A percentile compares a stretch with the other conserved stretches of the same genome.
phyloP scores from a whole-genome alignment of 768 basidiomycete genomes.

The Kwoniella sp. region DNA sequence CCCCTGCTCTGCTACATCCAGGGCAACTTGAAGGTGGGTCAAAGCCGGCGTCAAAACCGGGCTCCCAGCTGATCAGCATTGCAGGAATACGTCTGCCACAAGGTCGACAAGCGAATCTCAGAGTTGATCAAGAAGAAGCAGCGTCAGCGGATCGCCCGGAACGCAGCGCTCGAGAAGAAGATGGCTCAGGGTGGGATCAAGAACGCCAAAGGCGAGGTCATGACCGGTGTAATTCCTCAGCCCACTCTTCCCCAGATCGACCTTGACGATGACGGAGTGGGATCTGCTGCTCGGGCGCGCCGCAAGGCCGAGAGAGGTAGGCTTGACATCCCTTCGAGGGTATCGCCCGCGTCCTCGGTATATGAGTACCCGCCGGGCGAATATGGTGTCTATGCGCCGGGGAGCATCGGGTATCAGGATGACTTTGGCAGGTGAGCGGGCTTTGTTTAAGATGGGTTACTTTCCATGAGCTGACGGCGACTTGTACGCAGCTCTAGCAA shows the following conservation, averaged over 20 bases:
- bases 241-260: constrained; percentile 89
- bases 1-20: constrained; percentile 94
- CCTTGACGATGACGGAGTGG: constrained; percentile 67
- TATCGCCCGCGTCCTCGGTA: constrained; percentile 1
- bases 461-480: neutral
- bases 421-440: constrained; percentile 25
- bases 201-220: constrained; percentile 83
- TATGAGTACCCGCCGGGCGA: constrained; percentile 14
- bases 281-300: neutral
- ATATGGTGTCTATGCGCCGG: constrained; percentile 1
- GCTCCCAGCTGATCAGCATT: neutral
- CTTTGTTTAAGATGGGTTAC: neutral
- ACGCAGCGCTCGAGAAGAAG: constrained; percentile 76
- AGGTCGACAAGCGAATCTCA: constrained; percentile 96
- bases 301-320: constrained; percentile 1
- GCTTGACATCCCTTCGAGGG: neutral
- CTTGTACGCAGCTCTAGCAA: constrained; percentile 22
- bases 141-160: constrained; percentile 75
- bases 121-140: constrained; percentile 88
- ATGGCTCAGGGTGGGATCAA: constrained; percentile 88
- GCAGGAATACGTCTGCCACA: constrained; percentile 96
- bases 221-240: constrained; percentile 75
- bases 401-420: constrained; percentile 16
- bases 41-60: constrained; percentile 19
- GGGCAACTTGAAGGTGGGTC: constrained; percentile 94